phyloP scores from a whole-genome alignment of 371 early-diverging fungal genomes.

The Apophysomyces sp. region DNA sequence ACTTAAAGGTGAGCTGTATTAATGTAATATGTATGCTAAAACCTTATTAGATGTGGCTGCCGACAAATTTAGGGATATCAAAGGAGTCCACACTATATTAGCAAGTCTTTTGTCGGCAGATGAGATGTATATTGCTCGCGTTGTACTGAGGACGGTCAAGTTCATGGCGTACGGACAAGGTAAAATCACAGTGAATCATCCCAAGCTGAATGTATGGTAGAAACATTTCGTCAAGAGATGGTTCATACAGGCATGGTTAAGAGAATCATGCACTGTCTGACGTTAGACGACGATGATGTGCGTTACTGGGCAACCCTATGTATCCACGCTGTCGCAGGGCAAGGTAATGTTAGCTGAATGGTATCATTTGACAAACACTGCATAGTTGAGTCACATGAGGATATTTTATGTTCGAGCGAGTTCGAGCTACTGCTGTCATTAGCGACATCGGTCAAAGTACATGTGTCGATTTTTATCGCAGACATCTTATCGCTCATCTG shows the following conservation, averaged over 20 bases:
- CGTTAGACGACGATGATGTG: constrained; percentile 72
- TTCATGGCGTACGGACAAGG: constrained; percentile 68
- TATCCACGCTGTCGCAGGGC: constrained; percentile 51
- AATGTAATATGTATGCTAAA: neutral
- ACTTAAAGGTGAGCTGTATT: constrained; percentile 47
- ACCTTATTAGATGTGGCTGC: constrained; percentile 47
- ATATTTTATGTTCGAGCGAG: constrained; percentile 39
- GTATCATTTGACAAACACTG: neutral
- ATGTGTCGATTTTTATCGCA: constrained; percentile 37
- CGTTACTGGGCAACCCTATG: constrained; percentile 72
- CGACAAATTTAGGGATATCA: constrained; percentile 56
- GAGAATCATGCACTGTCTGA: constrained; percentile 63
- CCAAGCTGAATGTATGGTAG: neutral
- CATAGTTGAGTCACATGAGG: constrained; percentile 40
- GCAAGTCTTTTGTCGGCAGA: constrained; percentile 56
- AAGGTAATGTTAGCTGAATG: constrained; percentile 14
- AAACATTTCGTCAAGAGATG: constrained; percentile 52
- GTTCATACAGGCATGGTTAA: constrained; percentile 57
- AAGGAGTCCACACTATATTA: constrained; percentile 62
- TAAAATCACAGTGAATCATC: constrained; percentile 9
- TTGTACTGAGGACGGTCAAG: constrained; percentile 71
- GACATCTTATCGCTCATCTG: constrained; percentile 47
- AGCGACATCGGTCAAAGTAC: constrained; percentile 32
- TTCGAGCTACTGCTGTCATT: constrained; percentile 38
- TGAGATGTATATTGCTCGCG: constrained; percentile 69